Base-by-base conservation (phyloP, 2,329 filamentous ascomycete genomes). In the Sporothrix pallida region DNA sequence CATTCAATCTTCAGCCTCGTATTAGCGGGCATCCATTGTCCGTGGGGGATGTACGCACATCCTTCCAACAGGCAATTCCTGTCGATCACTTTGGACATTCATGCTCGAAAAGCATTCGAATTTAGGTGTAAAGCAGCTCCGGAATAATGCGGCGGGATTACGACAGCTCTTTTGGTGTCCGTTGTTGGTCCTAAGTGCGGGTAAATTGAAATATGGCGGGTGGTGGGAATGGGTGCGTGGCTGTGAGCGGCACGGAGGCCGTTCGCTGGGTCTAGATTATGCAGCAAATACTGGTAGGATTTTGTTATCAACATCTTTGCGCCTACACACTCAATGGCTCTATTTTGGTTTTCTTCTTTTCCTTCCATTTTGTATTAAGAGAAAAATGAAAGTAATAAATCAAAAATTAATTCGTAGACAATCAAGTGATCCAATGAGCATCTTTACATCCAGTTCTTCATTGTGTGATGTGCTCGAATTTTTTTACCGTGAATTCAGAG, bases 21-120 rank as follows among this genome's bases (percentile, higher is more conserved):
- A 42, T 63, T 62, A 10, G 31, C 31, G 58, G 31, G 46, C n/a
- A 46, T 8, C 12, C 8, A 17, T 26, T 44, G 69, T 71, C 69
- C 69, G 65, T 37, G 46, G 46, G 20, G 56, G 26, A 31, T 44
- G 48, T 58, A 4, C 31, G 67, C 31, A n/a, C 15, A 20, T 44
- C 12, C 15, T 26, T 42, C 13, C 26, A 62, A 42, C 58, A 17
- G 26, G 9, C 13, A n/a, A 8, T 37, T 26, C 31, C 31, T 37
- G 58, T 42, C 58, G 8, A 58, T 71, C 56, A 71, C 54, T 71
- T 50, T 71, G 12, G 20, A 20, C 2, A 42, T 71, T 71, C 37
- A 71, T 71, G 69, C 68, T 65, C 23, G 3, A 26, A 26, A 26
- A 26, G 23, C 23, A 26, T 26, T 26, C 23, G 23, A 26, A 26